These are phyloP conservation scores for Coccomyxa sp. DNA, from an alignment of 139 green algal species.

Conservation along the genomic window DNA sequence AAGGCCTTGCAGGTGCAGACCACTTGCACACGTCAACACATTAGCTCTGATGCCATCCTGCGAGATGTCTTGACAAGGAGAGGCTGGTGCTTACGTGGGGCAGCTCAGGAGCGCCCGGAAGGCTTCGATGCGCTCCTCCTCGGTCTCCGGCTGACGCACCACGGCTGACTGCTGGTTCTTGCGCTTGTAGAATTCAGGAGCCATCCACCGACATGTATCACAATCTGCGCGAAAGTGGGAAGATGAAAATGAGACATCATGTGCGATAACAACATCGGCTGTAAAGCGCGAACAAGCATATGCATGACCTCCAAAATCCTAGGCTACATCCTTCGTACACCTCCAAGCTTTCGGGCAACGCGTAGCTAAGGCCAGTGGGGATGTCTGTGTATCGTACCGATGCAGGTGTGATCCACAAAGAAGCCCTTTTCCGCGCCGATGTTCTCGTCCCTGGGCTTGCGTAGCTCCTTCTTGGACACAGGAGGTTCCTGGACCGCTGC, in stretches of 20 bases:
- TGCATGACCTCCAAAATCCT: neutral
- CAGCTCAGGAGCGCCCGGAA: conserved; percentile 70
- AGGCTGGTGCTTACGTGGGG: conserved; percentile 67
- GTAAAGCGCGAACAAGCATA: too few relatives aligned
- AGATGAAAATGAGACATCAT: neutral
- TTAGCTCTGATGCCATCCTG: too few relatives aligned
- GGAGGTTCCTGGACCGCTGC: neutral
- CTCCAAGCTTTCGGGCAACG: neutral
- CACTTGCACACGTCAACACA: too few relatives aligned
- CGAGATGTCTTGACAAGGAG: too few relatives aligned
- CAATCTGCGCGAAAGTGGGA: conserved; percentile 43
- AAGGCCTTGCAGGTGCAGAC: neutral
- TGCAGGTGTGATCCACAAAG: conserved; percentile 74
- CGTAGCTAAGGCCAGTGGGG: neutral
- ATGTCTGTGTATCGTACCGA: conserved; percentile 31
- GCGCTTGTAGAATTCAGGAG: conserved; percentile 44
- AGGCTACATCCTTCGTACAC: neutral
- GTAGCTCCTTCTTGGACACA: neutral
- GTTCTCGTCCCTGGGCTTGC: conserved; percentile 41
- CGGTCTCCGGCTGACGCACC: conserved; percentile 43
- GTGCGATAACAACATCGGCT: too few relatives aligned
- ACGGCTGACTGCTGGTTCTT: conserved; percentile 47
- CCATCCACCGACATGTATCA: conserved; percentile 83
- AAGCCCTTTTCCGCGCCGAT: conserved; percentile 10
- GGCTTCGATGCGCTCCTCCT: conserved; percentile 33